Conservation (phyloP, 176 grass and related monocot species). For the Phragmites australis region DNA sequence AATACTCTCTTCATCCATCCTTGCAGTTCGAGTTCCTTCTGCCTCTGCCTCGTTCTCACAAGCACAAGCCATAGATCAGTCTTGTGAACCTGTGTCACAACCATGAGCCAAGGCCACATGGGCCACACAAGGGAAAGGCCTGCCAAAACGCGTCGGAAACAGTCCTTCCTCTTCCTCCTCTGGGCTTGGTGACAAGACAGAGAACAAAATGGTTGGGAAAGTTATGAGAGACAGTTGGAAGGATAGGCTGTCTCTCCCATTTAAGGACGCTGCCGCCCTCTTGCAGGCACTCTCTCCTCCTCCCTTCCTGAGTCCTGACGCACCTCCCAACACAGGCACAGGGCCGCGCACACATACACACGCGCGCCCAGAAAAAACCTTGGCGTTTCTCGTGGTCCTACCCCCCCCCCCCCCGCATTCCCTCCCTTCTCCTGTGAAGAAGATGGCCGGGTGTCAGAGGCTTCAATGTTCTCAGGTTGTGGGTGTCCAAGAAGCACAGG, state of each 20-base stretch:
- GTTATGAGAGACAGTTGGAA: conserved; percentile 56
- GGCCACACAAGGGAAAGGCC: conserved; percentile 35
- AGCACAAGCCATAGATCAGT: not conserved
- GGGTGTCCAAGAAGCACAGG: conserved; percentile 26
- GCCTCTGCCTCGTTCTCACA: conserved; percentile 5
- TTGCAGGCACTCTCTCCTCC: not conserved
- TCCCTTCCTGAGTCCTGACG: not conserved
- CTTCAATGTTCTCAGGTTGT: conserved; percentile 47
- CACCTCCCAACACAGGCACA: conserved; percentile 14
- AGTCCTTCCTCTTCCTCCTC: conserved; percentile 21
- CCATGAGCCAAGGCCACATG: conserved; percentile 41
- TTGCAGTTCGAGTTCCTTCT: not conserved
- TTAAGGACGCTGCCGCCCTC: conserved; percentile 51
- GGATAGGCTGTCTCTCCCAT: conserved; percentile 60
- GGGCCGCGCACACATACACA: not conserved
- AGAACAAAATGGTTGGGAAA: conserved; percentile 64
- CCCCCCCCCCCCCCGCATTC: conserved; percentile 6
- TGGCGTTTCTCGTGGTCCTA: conserved; percentile 43
- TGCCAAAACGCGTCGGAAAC: conserved; percentile 32
- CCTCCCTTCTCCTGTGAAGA: conserved; percentile 12
- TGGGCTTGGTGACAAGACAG: conserved; percentile 57
- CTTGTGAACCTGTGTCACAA: not conserved
- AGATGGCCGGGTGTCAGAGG: conserved; percentile 50
- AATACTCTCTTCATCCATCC: not conserved
- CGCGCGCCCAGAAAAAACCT: conserved; percentile 21